Evolutionary conservation across 1,284 basidiomycete genomes (phyloP).

Genomic region (Coniferiporia weirii): DNA sequence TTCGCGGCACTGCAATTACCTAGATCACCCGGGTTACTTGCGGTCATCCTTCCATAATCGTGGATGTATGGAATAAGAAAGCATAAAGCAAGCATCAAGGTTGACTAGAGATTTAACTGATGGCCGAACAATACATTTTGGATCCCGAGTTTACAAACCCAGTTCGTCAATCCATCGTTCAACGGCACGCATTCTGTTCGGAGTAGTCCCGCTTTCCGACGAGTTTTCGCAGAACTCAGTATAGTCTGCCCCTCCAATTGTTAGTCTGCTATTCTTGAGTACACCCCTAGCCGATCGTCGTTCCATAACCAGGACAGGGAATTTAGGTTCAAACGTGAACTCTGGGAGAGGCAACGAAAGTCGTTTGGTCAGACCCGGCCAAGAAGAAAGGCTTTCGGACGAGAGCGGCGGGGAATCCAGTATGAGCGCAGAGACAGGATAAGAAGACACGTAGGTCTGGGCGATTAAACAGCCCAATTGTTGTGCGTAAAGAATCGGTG

Average conservation of each 20-base stretch:
- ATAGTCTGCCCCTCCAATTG: conserved; percentile 30
- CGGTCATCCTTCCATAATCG: not conserved
- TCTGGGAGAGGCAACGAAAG: conserved; percentile 40
- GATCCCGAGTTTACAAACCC: conserved; percentile 5
- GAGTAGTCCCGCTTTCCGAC: not conserved
- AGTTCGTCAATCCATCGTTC: conserved; percentile 16
- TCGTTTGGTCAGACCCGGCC: conserved; percentile 3
- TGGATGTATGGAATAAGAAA: not conserved
- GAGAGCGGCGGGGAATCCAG: conserved; percentile 52
- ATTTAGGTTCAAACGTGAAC: conserved; percentile 59
- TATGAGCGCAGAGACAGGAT: conserved; percentile 56
- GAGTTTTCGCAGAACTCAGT: not conserved
- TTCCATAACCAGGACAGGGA: conserved; percentile 55
- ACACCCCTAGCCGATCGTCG: conserved; percentile 28
- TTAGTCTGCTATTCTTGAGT: conserved; percentile 32
- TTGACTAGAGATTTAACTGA: not conserved
- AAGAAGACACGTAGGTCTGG: conserved; percentile 61
- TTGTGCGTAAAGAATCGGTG: conserved; percentile 57
- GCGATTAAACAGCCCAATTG: conserved; percentile 49
- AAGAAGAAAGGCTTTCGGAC: conserved; percentile 27
- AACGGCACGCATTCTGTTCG: conserved; percentile 3
- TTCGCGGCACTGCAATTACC: conserved; percentile 9
- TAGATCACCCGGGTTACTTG: conserved; percentile 6
- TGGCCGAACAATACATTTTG: not conserved
- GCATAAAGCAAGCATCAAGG: not conserved